Percentiles rank a stretch among this genome's conserved stretches.
Conservation (phyloP, 257 asterid genomes). For the Scutellaria barbata region DNA sequence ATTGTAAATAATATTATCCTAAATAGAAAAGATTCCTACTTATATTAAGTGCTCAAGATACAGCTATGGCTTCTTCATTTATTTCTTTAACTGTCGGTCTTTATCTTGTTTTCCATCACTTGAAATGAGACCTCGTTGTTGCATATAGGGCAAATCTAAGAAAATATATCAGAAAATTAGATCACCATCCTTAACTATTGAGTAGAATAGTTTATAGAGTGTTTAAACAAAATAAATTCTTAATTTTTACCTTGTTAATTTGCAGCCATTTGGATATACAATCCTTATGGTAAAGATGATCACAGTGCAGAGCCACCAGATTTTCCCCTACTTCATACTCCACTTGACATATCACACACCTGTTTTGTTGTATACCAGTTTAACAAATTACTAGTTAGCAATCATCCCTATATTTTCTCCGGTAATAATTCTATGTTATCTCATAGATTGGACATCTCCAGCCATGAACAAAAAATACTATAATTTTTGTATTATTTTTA, state of each 20-base stretch:
- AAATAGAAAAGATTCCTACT: too few relatives aligned
- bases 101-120: not conserved
- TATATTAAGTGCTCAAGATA: too few relatives aligned
- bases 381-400: not conserved
- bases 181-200: too few relatives aligned
- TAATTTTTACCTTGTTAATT: conserved; percentile 56
- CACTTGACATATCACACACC: conserved; percentile 74
- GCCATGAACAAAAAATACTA: too few relatives aligned
- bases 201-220: too few relatives aligned
- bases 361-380: conserved; percentile 15
- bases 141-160: conserved; percentile 68
- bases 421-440: too few relatives aligned
- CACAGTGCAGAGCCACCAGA: conserved; percentile 52
- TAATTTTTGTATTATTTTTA: too few relatives aligned
- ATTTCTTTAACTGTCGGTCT: too few relatives aligned
- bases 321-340: conserved; percentile 65
- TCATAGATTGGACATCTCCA: too few relatives aligned
- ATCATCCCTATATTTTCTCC: too few relatives aligned
- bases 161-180: not conserved
- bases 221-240: not conserved
- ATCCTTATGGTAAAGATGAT: conserved; percentile 58
- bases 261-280: conserved; percentile 66
- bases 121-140: conserved; percentile 50
- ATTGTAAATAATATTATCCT: too few relatives aligned
- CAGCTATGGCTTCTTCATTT: too few relatives aligned